Evolutionary conservation across 2,329 filamentous ascomycete genomes (phyloP), one percentile per base, ranked within the genome.

Genomic region (Botryosphaeria dothidea): DNA sequence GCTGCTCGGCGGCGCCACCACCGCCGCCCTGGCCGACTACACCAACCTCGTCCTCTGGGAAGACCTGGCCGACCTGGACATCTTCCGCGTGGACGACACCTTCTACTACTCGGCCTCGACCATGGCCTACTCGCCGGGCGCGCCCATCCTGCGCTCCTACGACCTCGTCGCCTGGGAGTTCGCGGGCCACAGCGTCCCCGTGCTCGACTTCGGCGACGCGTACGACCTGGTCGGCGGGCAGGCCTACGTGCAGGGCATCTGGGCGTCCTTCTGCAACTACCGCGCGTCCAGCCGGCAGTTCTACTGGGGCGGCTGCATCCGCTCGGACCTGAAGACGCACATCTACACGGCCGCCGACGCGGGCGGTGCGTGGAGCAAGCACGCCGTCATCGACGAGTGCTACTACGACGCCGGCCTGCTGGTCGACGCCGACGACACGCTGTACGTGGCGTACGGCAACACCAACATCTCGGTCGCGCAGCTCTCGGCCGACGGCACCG

Each of bases 261-360:
- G 83, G 83, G 85, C 86, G 0, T 85, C 82, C 0, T 82, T 81
- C 0, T 74, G 88, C 65, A 76, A 81, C 4, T 86, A 87, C 70
- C 80, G 84, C 6, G 69, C 79, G 54, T 83, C 80, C 34, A 82
- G 79, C 29, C 76, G 79, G 1, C 74, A 76, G 1, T 88, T 81
- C 72, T 86, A 86, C 74, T 88, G 85, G 85, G 79, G 85, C 8
- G 86, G 85, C 1, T 88, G 85, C 68, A 77, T 85, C 61, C 79
- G 84, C 46, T 82, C 78, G 57, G 74, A 77, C 34, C 56, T 60
- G 25, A 78, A 79, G 8, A 85, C 85, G 0, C 86, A 85, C 69
- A 74, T 88, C 38, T 88, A 82, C 68, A 85, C 84, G 0, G 78
- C 85, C 0, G 71, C 73, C 9, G 76, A 76, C 4, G 74, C 75